phyloP scores from a whole-genome alignment of 345 rosid species.

The Eucalyptus tenuipes region DNA sequence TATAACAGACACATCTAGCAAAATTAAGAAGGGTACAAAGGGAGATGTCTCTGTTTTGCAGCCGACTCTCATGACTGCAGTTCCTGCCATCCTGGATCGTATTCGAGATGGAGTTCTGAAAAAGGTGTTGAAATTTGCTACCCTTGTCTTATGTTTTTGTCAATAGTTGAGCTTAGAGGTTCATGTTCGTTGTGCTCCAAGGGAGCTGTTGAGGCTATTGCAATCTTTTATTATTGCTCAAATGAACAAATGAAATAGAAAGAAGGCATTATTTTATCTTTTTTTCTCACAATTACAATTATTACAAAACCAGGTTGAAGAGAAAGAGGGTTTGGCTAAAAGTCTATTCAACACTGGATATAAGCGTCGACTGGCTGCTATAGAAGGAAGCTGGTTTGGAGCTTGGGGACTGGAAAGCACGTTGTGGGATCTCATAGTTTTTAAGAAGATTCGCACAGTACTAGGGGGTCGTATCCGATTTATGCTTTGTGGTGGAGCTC shows the following conservation, averaged over 20 bases:
- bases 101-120: conserved; percentile 73
- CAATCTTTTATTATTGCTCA: background rate
- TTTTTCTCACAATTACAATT: background rate
- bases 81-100: conserved; percentile 88
- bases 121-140: conserved; percentile 24
- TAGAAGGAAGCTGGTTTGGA: conserved; percentile 92
- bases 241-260: background rate
- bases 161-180: background rate
- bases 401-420: conserved; percentile 78
- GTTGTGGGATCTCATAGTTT: conserved; percentile 62
- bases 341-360: conserved; percentile 57
- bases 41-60: conserved; percentile 78
- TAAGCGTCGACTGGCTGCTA: conserved; percentile 55
- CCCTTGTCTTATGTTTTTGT: background rate
- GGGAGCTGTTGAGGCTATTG: background rate
- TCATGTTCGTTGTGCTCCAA: background rate
- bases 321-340: conserved; percentile 63
- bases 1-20: conserved; percentile 67
- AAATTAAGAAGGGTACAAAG: conserved; percentile 79
- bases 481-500: conserved; percentile 91
- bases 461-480: conserved; percentile 72
- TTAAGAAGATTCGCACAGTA: conserved; percentile 45
- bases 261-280: background rate
- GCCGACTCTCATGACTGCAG: conserved; percentile 82
- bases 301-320: conserved; percentile 43